Percentiles rank a stretch among this genome's conserved stretches.
These are phyloP conservation scores for Brassica incana DNA, from an alignment of 345 rosid species.

Conservation along the genomic window DNA sequence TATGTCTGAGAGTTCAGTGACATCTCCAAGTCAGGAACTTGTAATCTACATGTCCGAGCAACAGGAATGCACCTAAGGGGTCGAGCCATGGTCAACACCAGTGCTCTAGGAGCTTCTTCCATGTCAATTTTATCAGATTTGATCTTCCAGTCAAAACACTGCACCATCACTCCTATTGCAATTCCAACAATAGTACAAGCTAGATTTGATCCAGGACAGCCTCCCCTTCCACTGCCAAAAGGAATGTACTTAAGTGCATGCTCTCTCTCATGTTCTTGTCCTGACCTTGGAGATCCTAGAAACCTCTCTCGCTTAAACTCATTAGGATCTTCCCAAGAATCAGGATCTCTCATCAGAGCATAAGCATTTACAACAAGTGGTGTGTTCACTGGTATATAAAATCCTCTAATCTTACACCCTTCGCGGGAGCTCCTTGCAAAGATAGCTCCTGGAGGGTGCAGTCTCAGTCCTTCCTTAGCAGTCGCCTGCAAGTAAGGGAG, in stretches of 20 bases:
- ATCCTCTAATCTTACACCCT: slow-evolving; percentile 43
- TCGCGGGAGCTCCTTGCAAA: slow-evolving; percentile 47
- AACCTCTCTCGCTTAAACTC: slow-evolving; percentile 33
- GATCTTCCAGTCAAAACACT: neutral
- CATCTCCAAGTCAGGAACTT: neutral
- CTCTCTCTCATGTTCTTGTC: neutral
- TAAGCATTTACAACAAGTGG: slow-evolving; percentile 36
- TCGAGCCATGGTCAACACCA: neutral
- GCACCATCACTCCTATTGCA: slow-evolving; percentile 6
- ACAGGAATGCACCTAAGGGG: neutral
- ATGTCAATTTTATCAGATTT: neutral
- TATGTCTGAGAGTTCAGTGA: neutral
- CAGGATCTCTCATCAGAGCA: slow-evolving; percentile 54
- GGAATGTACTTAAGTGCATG: slow-evolving; percentile 28
- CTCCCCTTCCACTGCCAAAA: slow-evolving; percentile 67
- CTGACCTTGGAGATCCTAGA: slow-evolving; percentile 8
- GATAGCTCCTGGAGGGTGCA: slow-evolving; percentile 64
- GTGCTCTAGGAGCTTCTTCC: neutral
- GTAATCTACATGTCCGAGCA: neutral
- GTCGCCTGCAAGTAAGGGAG: slow-evolving; percentile 61
- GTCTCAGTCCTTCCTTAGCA: slow-evolving; percentile 61
- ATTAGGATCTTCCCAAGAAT: slow-evolving; percentile 56
- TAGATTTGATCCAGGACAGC: slow-evolving; percentile 56
- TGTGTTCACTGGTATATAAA: slow-evolving; percentile 33
- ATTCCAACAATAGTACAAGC: slow-evolving; percentile 29